Conservation (phyloP, 331 rosid genomes). For the Pyracantha coccinea region DNA sequence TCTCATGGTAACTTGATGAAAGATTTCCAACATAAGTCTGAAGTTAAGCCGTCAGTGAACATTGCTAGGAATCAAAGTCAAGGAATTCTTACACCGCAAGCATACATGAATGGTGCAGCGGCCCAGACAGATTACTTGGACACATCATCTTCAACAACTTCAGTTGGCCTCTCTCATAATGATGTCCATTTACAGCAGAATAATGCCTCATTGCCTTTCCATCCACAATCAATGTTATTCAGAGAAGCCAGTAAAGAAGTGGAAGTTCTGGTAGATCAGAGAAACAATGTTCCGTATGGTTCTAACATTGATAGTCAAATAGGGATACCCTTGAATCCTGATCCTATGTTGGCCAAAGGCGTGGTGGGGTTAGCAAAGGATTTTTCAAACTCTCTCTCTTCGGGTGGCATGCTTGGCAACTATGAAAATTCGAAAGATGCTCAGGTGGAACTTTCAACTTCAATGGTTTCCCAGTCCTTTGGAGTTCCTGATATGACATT, state of each 20-base stretch:
- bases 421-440: conserved; percentile 59
- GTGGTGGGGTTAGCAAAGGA: conserved; percentile 48
- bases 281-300: conserved; percentile 48
- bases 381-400: conserved; percentile 44
- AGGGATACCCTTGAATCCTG: conserved; percentile 46
- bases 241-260: conserved; percentile 61
- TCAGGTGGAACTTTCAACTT: conserved; percentile 85
- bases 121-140: conserved; percentile 81
- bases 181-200: conserved; percentile 65
- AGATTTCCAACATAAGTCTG: conserved; percentile 57
- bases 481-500: conserved; percentile 87
- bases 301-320: conserved; percentile 50
- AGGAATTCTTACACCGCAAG: conserved; percentile 47
- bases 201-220: conserved; percentile 51
- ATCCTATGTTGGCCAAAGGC: conserved; percentile 60
- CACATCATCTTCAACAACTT: conserved; percentile 89
- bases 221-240: conserved; percentile 56
- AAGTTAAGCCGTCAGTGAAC: conserved; percentile 65
- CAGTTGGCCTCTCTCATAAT: conserved; percentile 77
- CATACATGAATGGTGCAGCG: conserved; percentile 36
- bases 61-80: conserved; percentile 60
- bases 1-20: conserved; percentile 46
- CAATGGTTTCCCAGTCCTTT: conserved; percentile 83
- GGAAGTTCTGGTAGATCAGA: conserved; percentile 62
- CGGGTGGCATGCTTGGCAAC: conserved; percentile 53